These are phyloP conservation scores for Turritis glabra DNA, from an alignment of 345 rosid genomes.

Conservation along the genomic window DNA sequence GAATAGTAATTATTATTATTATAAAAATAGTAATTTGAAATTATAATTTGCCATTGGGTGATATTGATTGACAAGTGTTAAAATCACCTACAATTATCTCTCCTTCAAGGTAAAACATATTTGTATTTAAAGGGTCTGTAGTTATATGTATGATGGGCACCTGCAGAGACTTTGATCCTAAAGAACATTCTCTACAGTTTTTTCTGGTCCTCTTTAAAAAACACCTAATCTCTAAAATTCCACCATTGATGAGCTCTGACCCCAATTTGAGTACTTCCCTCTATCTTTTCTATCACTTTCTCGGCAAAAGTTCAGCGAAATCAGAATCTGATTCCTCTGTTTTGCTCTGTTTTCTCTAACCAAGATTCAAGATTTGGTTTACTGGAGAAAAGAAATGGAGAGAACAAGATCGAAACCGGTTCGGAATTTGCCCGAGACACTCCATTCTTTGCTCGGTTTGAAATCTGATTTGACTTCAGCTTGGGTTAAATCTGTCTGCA, in stretches of 20 bases:
- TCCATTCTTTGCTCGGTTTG: constrained; percentile 67
- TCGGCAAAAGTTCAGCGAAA: neutral
- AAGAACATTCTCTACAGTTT: constrained; percentile 20
- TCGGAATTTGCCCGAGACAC: constrained; percentile 49
- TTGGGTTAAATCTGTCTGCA: constrained; percentile 68
- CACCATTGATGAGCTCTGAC: constrained; percentile 31
- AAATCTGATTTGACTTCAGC: constrained; percentile 56
- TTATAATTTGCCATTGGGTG: neutral
- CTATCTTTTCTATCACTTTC: constrained; percentile 18
- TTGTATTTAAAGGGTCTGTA: neutral
- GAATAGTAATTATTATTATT: neutral
- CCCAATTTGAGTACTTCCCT: neutral
- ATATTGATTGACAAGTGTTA: constrained; percentile 25
- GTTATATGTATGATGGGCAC: neutral
- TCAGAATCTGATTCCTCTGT: neutral
- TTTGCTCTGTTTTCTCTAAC: constrained; percentile 5
- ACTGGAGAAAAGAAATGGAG: constrained; percentile 14
- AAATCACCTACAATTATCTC: constrained; percentile 12
- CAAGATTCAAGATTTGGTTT: constrained; percentile 17
- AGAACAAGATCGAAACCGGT: constrained; percentile 45
- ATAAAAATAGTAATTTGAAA: neutral
- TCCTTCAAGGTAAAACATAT: neutral
- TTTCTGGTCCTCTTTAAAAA: neutral
- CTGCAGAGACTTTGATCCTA: constrained; percentile 10
- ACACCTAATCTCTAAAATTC: constrained; percentile 17